Evolutionary conservation across 2,329 filamentous ascomycete species (phyloP).

Genomic region (Dothistroma septosporum): DNA sequence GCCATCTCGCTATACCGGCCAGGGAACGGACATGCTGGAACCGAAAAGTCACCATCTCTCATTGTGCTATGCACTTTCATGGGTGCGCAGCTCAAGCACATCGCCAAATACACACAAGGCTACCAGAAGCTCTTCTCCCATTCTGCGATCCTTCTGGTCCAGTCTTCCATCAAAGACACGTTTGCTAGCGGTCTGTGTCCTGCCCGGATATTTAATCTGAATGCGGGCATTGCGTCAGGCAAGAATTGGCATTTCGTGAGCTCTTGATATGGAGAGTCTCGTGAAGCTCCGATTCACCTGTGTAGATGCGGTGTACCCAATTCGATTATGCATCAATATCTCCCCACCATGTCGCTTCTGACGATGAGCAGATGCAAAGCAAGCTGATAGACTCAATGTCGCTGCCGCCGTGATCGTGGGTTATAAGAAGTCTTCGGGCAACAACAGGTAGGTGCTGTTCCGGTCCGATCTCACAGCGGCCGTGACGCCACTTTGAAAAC

Average conservation of each 20-base stretch:
- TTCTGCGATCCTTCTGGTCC: conserved; percentile 30
- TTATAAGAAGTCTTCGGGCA: background rate
- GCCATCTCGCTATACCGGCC: conserved; percentile 6
- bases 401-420: conserved; percentile 20
- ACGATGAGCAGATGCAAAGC: conserved; percentile 3
- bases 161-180: conserved; percentile 24
- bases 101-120: conserved; percentile 32
- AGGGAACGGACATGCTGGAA: background rate
- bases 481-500: too few relatives aligned
- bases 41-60: conserved; percentile 27
- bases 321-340: too few relatives aligned
- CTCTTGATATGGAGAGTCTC: background rate
- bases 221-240: background rate
- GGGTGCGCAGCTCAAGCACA: conserved; percentile 30
- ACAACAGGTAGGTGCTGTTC: background rate
- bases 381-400: conserved; percentile 11
- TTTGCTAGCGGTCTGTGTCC: conserved; percentile 13
- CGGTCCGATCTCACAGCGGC: background rate
- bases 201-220: background rate
- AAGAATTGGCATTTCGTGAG: background rate
- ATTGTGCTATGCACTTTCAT: conserved; percentile 37
- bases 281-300: background rate
- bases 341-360: background rate
- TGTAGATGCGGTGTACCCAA: background rate
- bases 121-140: conserved; percentile 28